phyloP scores from a whole-genome alignment of 495 filamentous ascomycete genomes.

The Penicillium coffeae region DNA sequence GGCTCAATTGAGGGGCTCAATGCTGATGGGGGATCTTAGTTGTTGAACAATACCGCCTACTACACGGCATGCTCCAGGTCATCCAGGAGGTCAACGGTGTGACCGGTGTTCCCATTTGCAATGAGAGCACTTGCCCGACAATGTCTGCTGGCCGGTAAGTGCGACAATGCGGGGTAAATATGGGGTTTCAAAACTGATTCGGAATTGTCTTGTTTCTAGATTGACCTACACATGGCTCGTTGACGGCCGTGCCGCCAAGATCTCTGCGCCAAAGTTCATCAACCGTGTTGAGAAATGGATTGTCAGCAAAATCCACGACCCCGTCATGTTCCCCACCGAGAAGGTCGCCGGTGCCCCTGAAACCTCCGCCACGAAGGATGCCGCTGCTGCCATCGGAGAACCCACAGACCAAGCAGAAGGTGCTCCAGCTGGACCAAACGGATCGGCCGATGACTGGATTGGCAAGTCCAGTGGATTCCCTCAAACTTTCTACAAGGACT shows the following conservation, averaged over 20 bases:
- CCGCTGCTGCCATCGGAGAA: conserved; percentile 51
- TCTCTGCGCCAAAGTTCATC: conserved; percentile 83
- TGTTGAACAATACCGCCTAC: conserved; percentile 83
- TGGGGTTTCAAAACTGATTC: conserved; percentile 11
- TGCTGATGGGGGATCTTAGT: conserved; percentile 47
- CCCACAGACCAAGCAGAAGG: conserved; percentile 46
- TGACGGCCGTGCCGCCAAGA: conserved; percentile 52
- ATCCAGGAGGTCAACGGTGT: conserved; percentile 74
- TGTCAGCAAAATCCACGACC: conserved; percentile 82
- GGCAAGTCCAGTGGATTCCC: conserved; percentile 88
- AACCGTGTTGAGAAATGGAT: conserved; percentile 92
- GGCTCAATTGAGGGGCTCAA: background rate
- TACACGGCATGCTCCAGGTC: conserved; percentile 78
- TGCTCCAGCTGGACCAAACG: conserved; percentile 34
- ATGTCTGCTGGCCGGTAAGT: conserved; percentile 91
- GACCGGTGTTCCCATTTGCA: conserved; percentile 71
- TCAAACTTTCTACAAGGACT: conserved; percentile 76
- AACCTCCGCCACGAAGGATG: conserved; percentile 58
- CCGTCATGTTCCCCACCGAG: conserved; percentile 80
- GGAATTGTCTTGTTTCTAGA: conserved; percentile 35
- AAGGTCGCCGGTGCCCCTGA: conserved; percentile 51
- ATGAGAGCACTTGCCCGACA: conserved; percentile 73
- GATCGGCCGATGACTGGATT: conserved; percentile 64
- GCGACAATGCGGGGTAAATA: conserved; percentile 8
- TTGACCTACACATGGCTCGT: conserved; percentile 87